Conservation (phyloP, 2,329 filamentous ascomycete species). For the Alternaria solani region DNA sequence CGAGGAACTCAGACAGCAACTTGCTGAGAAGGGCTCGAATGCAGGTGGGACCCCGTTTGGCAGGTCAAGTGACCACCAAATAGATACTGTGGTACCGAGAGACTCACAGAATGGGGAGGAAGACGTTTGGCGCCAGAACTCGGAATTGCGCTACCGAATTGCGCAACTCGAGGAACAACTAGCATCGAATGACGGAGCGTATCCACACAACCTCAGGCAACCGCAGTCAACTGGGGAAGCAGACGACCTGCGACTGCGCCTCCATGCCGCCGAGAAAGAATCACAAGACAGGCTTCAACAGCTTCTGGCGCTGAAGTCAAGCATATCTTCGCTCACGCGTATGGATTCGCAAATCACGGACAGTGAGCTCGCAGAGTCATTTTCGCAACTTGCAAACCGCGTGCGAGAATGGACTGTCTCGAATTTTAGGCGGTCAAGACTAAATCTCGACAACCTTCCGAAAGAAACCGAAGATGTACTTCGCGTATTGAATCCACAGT, state of each 20-base stretch:
- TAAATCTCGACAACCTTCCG: slow-evolving; percentile 44
- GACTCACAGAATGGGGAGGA: slow-evolving; percentile 9
- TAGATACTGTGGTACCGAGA: not conserved
- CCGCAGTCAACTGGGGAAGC: slow-evolving; percentile 30
- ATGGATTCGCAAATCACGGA: slow-evolving; percentile 69
- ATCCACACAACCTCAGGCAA: not conserved
- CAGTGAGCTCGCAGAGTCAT: slow-evolving; percentile 69
- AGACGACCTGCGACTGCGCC: slow-evolving; percentile 37
- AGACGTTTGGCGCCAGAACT: slow-evolving; percentile 33
- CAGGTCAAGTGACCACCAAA: slow-evolving; percentile 1
- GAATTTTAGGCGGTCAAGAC: slow-evolving; percentile 70
- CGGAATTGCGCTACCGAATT: slow-evolving; percentile 34
- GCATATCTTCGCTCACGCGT: slow-evolving; percentile 72
- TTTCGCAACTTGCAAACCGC: slow-evolving; percentile 70
- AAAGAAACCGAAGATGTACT: slow-evolving; percentile 28
- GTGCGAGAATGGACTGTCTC: slow-evolving; percentile 78
- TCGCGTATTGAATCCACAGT: slow-evolving; percentile 27
- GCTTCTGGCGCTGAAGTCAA: slow-evolving; percentile 73
- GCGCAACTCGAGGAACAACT: slow-evolving; percentile 39
- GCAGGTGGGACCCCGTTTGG: not conserved
- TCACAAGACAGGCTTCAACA: slow-evolving; percentile 64
- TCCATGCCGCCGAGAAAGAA: slow-evolving; percentile 62
- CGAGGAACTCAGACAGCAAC: slow-evolving; percentile 30
- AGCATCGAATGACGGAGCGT: slow-evolving; percentile 26
- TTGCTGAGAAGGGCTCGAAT: slow-evolving; percentile 15